Evolutionary conservation across 306 rosid genomes (phyloP), one percentile per base, ranked within the genome.

Genomic region (Gleditsia sinensis): DNA sequence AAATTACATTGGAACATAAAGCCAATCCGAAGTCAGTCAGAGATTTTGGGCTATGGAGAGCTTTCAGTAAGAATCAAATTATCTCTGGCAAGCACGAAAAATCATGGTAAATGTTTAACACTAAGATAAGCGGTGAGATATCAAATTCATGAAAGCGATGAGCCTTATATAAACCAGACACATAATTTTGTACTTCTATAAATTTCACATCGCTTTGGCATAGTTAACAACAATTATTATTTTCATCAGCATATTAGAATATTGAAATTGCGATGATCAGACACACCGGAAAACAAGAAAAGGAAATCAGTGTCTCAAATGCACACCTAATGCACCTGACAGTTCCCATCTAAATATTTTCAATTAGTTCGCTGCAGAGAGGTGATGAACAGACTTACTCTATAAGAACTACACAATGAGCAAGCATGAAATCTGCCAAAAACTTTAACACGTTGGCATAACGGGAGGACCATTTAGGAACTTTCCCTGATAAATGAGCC

Each of bases 271-370:
- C 42, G 65, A 54, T 28, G 65, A 45, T 62, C 21, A 53, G 65
- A 81, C 81, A 73, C 69, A 53, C 70, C 8, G 59, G 43, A 68
- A 57, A 81, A 16, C 14, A 25, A 59, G 19, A 23, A 40, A 71
- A 17, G 50, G 19, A 23, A 40, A 71, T 12, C 46, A 61, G 55
- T 62, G 69, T 48, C 59, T 30, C 61, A 61, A 63, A 69, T 63
- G 34, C 69, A 66, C 67, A 69, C 71, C 66, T 19, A 67, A 20
- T 2, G 19, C 42, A 34, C 67, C 34, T 63, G 60, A 19, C 63
- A 55, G n/a, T 69, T 57, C 59, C 81, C 39, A 19, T 28, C 46
- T 7, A 10, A n/a, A 56, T 48, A 62, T 69, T 57, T 49, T 28
- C 71, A 8, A 37, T 51, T 21, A 48, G 21, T 69, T 57, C 59